Conservation (phyloP, 306 rosid species). For the Carpinus viminea region DNA sequence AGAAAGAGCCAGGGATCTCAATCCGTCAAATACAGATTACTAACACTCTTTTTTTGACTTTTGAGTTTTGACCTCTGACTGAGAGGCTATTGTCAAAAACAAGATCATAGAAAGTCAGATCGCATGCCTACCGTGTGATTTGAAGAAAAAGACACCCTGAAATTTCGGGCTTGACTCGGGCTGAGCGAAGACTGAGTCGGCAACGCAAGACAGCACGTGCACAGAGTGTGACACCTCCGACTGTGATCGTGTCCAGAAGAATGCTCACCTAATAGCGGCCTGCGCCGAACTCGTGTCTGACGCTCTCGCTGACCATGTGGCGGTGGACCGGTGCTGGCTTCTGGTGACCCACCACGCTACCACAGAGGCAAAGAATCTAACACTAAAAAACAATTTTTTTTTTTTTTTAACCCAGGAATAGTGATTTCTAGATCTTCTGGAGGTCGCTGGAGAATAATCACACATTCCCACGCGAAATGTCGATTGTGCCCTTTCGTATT, state of each 20-base stretch:
- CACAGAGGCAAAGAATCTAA: slow-evolving; percentile 32
- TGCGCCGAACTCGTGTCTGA: slow-evolving; percentile 44
- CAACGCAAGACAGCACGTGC: slow-evolving; percentile 5
- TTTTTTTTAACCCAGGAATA: neutral
- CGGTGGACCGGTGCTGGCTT: too few species aligned
- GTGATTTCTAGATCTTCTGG: neutral
- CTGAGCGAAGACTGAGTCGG: neutral
- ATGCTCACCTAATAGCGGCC: slow-evolving; percentile 34
- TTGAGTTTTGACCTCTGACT: neutral
- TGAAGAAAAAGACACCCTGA: neutral
- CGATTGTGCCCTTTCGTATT: neutral
- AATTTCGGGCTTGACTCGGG: slow-evolving; percentile 2
- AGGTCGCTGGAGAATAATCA: neutral
- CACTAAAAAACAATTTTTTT: slow-evolving; percentile 30
- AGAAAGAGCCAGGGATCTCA: too few species aligned
- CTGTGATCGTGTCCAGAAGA: neutral
- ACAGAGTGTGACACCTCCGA: neutral
- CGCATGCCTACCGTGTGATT: neutral
- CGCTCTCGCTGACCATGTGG: slow-evolving; percentile 28
- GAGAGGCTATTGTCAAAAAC: neutral
- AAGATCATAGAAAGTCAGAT: neutral
- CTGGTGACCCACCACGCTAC: slow-evolving; percentile 26
- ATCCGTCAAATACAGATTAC: too few species aligned
- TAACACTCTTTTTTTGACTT: neutral
- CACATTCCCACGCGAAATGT: neutral